Evolutionary conservation across 148 eudicot genomes (phyloP).

Genomic region (Polygonum aviculare): DNA sequence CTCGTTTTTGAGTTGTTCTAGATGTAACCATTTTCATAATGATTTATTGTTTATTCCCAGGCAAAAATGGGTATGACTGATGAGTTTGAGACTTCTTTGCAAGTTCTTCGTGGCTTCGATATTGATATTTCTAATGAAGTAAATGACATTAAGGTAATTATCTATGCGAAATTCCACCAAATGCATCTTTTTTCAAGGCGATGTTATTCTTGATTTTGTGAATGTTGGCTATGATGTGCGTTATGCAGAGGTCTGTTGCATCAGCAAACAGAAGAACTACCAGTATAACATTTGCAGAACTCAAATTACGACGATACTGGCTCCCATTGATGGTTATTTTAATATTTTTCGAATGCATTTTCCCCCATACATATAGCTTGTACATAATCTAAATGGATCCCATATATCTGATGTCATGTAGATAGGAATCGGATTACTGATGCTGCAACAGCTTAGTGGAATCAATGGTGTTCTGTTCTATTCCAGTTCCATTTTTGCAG

Average conservation of each 20-base stretch:
- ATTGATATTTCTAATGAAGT: conserved; percentile 78
- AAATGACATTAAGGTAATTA: conserved; percentile 77
- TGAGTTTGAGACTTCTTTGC: conserved; percentile 89
- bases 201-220: background rate
- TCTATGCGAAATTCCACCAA: background rate
- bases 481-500: conserved; percentile 67
- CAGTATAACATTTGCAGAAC: conserved; percentile 66
- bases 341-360: background rate
- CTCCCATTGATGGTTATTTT: conserved; percentile 73
- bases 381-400: background rate
- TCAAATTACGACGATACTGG: conserved; percentile 86
- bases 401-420: conserved; percentile 19
- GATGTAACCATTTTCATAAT: background rate
- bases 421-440: conserved; percentile 86
- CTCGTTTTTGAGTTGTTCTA: background rate
- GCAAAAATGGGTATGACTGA: conserved; percentile 96
- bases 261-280: conserved; percentile 60
- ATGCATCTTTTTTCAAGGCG: background rate
- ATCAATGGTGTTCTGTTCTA: conserved; percentile 89
- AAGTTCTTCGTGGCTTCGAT: conserved; percentile 94
- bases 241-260: conserved; percentile 70
- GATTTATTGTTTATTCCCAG: conserved; percentile 21
- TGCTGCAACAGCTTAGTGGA: conserved; percentile 84
- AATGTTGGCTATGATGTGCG: conserved; percentile 4
- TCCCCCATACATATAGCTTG: background rate